Evolutionary conservation across 805 yeast genomes (phyloP), one percentile per base, ranked within the genome.

Genomic region (Phaffomyces antillensis): DNA sequence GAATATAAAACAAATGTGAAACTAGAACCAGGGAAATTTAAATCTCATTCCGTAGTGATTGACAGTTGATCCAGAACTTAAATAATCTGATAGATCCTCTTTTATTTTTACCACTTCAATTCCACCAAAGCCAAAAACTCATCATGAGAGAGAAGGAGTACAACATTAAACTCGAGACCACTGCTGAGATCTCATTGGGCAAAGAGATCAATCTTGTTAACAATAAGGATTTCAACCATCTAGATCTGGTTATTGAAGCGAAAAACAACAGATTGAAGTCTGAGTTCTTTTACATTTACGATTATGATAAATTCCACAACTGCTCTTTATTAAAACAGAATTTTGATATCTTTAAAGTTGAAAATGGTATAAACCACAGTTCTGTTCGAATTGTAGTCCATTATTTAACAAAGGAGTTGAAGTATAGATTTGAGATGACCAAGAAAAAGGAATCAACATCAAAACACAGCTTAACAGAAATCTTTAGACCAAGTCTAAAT

Each of bases 301-400:
- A 65, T 46, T 54, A 55, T 39, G 58, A 55, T 16, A 51, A 53
- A 39, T 63, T 62, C 51, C 56, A 59, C 50, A 48, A 53, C 25
- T 56, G 61, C 26, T 51, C 62, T 4, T 30, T 59, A 5, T 41
- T 59, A 30, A 59, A 54, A 37, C 43, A 53, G 11, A 50, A 57
- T 34, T 59, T 53, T 40, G 52, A 54, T 36, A 52, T 60, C 23
- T 48, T 60, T 4, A 25, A 34, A 12, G 47, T 40, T 11, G 39
- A 46, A 30, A 44, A 52, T 10, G 54, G 51, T 20, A 49, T 66
- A 34, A 63, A 52, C 15, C 66, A 66, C 15, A 55, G 54, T 0
- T 64, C 70, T 9, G 54, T 65, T 5, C 52, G 68, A 39, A 63
- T 61, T 35, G 66, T 64, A 5, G 52, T 66, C 7, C 67, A 64